Percentiles rank a stretch among this genome's conserved stretches.
These are phyloP conservation scores for Alternaria viburni DNA, from an alignment of 2,329 filamentous ascomycete species.

Conservation along the genomic window DNA sequence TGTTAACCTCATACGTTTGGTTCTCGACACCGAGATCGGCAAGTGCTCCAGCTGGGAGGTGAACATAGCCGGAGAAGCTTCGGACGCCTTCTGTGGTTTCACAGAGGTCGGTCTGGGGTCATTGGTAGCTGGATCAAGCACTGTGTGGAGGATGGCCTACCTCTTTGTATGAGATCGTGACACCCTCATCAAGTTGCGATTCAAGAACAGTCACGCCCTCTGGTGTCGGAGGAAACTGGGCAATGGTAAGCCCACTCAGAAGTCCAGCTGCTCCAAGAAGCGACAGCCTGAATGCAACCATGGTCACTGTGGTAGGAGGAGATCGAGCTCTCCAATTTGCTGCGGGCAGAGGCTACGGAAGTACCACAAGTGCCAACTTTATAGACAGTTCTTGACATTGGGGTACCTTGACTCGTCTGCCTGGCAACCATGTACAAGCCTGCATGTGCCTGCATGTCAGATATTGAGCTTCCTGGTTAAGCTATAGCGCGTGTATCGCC, in stretches of 20 bases:
- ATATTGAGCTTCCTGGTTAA: constrained; percentile 34
- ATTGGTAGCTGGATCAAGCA: neutral
- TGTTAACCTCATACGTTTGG: constrained; percentile 58
- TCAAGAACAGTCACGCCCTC: constrained; percentile 48
- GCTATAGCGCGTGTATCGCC: constrained; percentile 18
- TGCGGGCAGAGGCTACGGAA: neutral
- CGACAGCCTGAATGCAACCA: constrained; percentile 13
- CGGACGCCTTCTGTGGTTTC: constrained; percentile 63
- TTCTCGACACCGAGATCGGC: constrained; percentile 42
- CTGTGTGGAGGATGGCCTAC: constrained; percentile 19
- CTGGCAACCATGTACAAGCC: neutral
- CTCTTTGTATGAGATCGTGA: constrained; percentile 55
- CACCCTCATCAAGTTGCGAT: constrained; percentile 48
- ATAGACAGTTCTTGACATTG: neutral
- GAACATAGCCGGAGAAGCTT: constrained; percentile 66
- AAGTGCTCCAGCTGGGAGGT: constrained; percentile 58
- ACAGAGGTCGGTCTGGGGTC: constrained; percentile 54
- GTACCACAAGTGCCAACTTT: neutral
- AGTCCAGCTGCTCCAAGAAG: constrained; percentile 21
- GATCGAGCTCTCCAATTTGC: neutral
- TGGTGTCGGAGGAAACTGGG: constrained; percentile 50
- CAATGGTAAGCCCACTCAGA: constrained; percentile 19
- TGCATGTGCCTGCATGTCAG: neutral
- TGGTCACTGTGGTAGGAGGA: neutral
- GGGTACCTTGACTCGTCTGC: neutral